Evolutionary conservation across 2,329 filamentous ascomycete species (phyloP), one percentile per base, ranked within the genome.

Genomic region (Claviceps quebecensis): DNA sequence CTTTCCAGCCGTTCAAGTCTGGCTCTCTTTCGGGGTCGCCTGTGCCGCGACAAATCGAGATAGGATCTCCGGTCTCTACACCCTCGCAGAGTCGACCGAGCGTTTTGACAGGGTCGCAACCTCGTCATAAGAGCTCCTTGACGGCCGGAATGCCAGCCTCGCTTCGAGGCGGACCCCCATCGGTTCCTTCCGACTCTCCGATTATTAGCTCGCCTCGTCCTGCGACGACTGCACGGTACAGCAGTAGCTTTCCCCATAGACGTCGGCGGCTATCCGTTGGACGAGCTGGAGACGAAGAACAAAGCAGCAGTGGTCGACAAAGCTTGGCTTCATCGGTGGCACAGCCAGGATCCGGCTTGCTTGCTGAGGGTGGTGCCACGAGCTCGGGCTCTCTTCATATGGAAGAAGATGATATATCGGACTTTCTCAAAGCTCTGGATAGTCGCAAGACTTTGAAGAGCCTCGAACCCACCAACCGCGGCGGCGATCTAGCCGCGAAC

Each of bases 1-100:
- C 87, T 0, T 95, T 96, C 60, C 87, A 94, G 59, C 90, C 91
- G 0, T 98, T 98, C 72, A 98, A 98, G 67, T 87, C 90, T 14
- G 91, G 91, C 11, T 94, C 91, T 1, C 73, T 97, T n/a, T 95
- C 90, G 2, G 88, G 86, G 4, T 96, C 90, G 4, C 91, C 90
- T 0, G 64, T 74, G n/a, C 70, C 70, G 29, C 70, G 75, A 34
- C 63, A 71, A 6, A 63, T 67, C 2, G 76, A 79, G 13, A 64
- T 68, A 14, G 77, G 79, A 47, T 63, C 72, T 1, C 75, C 78
- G 14, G 70, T 74, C 36, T 83, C 80, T 3, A 76, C 78, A 2
- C 71, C 74, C 45, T 80, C 77, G 0, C 61, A 74, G 8, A 61
- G 69, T 22, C 71, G 76, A 26, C 66, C 69, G 5, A 73, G 71